Evolutionary conservation across 2,329 filamentous ascomycete genomes (phyloP), one percentile per base, ranked within the genome.

Genomic region (Rasamsonia emersonii): DNA sequence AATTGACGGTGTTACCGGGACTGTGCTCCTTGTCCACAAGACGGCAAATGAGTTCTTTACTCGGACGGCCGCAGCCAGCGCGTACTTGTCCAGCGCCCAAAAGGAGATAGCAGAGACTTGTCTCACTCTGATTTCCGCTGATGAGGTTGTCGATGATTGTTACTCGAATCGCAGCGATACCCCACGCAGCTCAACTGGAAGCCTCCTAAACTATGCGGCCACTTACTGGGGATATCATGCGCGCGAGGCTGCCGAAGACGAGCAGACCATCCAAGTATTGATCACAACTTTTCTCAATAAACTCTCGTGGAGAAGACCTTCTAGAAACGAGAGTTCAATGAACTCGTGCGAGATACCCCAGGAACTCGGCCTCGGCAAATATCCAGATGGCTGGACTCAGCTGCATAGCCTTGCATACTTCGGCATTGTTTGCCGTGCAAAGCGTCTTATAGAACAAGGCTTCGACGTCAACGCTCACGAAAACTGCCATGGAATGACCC

Each of bases 231-330:
- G 53, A 0, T 28, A 41, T 4, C 53, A 56, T 39, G 46, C 51
- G 0, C 37, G 47, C 0, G 43, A 53, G 5, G 42, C 48, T 1
- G 15, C 37, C 2, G 51, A 53, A 15, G 51, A 54, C 5, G 53
- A 56, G 24, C 47, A 45, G 16, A 50, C 51, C 0, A 49, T 38
- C 3, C 50, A 54, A 19, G 51, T 56, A 0, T 32, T 56, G 1
- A 50, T 51, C 10, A 38, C 37, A n/a, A 39, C 53, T 1, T 56
- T 55, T n/a, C 37, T 56, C 6, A 56, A 56, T 18, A 56, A 56
- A 18, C 37, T 56, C 5, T 35, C 33, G 2, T 56, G 53, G 53
- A 42, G 51, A 33, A 37, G 46, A 0, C 53, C 53, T 10, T 49
- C 49, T 1, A n/a, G 39, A 9, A 40, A 37, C 7, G 38, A 42